Conservation (phyloP, 331 rosid genomes). For the Cydonia oblonga region DNA sequence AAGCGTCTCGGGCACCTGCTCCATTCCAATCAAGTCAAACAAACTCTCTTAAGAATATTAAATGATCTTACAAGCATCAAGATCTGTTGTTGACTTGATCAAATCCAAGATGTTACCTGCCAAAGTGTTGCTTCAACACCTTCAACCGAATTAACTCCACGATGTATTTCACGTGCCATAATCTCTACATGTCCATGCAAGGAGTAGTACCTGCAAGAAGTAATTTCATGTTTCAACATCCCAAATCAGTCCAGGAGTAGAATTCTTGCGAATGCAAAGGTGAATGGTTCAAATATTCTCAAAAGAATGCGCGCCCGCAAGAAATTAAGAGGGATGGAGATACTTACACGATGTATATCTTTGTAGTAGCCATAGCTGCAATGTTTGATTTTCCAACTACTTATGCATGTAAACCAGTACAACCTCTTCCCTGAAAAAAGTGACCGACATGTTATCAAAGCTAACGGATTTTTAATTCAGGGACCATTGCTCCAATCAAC, state of each 20-base stretch:
- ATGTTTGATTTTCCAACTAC: constrained; percentile 12
- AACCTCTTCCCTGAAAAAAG: neutral
- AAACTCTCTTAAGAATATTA: neutral
- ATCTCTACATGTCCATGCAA: constrained; percentile 79
- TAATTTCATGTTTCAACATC: neutral
- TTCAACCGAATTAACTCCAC: constrained; percentile 69
- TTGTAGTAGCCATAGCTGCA: constrained; percentile 51
- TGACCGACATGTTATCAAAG: neutral
- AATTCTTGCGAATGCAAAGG: neutral
- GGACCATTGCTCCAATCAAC: too few relatives aligned
- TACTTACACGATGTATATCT: constrained; percentile 68
- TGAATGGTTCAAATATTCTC: neutral
- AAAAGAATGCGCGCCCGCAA: neutral
- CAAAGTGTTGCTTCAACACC: constrained; percentile 90
- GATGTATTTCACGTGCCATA: constrained; percentile 75
- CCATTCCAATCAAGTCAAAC: constrained; percentile 21
- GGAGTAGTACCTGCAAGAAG: constrained; percentile 59
- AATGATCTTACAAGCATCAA: neutral
- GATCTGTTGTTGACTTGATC: neutral
- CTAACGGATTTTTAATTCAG: neutral
- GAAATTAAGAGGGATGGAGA: neutral
- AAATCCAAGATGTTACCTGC: constrained; percentile 38
- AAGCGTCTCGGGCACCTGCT: constrained; percentile 88
- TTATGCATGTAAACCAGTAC: neutral
- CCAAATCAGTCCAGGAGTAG: neutral